Percentiles rank a stretch among this genome's conserved stretches.
These are phyloP conservation scores for Oxytropis ochrocephala DNA, from an alignment of 306 rosid genomes.

Conservation along the genomic window DNA sequence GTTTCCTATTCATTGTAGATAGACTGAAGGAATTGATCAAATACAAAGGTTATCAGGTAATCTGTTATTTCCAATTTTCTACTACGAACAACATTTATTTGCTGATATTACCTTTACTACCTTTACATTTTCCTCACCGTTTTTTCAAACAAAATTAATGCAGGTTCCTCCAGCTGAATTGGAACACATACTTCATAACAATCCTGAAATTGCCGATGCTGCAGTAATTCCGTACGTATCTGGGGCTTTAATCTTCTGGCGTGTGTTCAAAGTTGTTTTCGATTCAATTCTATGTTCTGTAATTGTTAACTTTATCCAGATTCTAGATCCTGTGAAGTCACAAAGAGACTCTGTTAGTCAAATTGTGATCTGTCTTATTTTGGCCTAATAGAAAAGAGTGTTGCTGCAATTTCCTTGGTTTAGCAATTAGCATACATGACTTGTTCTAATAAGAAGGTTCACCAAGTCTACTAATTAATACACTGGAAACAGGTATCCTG, in stretches of 20 bases:
- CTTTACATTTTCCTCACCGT: neutral
- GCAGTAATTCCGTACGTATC: slow-evolving; percentile 83
- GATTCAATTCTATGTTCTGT: neutral
- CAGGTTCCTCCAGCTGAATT: slow-evolving; percentile 95
- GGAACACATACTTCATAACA: slow-evolving; percentile 62
- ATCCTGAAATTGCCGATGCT: slow-evolving; percentile 72
- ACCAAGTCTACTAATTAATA: neutral
- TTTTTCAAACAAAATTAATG: slow-evolving; percentile 28
- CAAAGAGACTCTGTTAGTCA: neutral
- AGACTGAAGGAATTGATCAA: slow-evolving; percentile 89
- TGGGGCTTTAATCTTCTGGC: neutral
- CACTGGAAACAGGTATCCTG: slow-evolving; percentile 61
- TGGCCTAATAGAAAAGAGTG: neutral
- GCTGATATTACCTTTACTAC: neutral
- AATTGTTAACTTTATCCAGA: neutral
- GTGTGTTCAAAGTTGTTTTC: neutral
- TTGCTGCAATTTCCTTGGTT: neutral
- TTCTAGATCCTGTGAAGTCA: neutral
- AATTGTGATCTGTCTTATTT: neutral
- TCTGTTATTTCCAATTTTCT: neutral
- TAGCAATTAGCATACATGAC: no score
- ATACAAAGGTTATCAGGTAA: slow-evolving; percentile 93
- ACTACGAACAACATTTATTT: neutral
- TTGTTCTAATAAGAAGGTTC: neutral
- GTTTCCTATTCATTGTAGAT: slow-evolving; percentile 72